These are phyloP conservation scores for Powellomyces hirtus DNA, from an alignment of 192 early-diverging fungal genomes.

Conservation along the genomic window DNA sequence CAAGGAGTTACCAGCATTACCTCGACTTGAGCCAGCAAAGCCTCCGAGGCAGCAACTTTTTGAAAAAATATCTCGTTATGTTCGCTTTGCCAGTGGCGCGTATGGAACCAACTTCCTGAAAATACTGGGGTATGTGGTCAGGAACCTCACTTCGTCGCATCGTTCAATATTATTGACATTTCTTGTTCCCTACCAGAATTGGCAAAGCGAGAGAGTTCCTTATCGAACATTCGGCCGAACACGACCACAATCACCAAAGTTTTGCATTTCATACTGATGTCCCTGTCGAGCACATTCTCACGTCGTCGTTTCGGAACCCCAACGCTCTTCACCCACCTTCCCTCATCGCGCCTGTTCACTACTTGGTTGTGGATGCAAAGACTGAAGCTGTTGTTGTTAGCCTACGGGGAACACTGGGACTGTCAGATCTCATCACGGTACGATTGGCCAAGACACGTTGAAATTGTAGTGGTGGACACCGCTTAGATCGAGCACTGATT, in stretches of 20 bases:
- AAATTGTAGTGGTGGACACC: no score
- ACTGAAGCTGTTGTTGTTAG: slow-evolving; percentile 44
- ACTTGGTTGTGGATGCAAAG: slow-evolving; percentile 44
- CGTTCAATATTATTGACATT: background rate
- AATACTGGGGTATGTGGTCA: slow-evolving; percentile 26
- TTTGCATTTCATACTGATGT: slow-evolving; percentile 52
- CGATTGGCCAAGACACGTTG: no score
- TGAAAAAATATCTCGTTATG: slow-evolving; percentile 39
- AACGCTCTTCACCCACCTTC: slow-evolving; percentile 26
- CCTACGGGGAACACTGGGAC: slow-evolving; percentile 49
- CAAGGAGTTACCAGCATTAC: background rate
- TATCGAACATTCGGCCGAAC: slow-evolving; percentile 31
- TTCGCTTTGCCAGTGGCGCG: slow-evolving; percentile 45
- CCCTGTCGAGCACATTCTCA: slow-evolving; percentile 47
- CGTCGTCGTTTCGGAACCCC: slow-evolving; percentile 34
- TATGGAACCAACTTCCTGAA: slow-evolving; percentile 44
- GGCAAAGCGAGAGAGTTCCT: slow-evolving; percentile 41
- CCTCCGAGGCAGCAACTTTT: slow-evolving; percentile 18
- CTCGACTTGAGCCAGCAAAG: background rate
- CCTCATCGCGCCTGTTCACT: slow-evolving; percentile 41
- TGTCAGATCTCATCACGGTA: slow-evolving; percentile 49
- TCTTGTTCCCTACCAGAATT: slow-evolving; percentile 27
- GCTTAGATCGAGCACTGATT: no score
- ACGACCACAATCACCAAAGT: slow-evolving; percentile 48
- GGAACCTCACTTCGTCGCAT: background rate